These are phyloP conservation scores for Naganishia kalamii DNA, from an alignment of 768 basidiomycete species.

Conservation along the genomic window DNA sequence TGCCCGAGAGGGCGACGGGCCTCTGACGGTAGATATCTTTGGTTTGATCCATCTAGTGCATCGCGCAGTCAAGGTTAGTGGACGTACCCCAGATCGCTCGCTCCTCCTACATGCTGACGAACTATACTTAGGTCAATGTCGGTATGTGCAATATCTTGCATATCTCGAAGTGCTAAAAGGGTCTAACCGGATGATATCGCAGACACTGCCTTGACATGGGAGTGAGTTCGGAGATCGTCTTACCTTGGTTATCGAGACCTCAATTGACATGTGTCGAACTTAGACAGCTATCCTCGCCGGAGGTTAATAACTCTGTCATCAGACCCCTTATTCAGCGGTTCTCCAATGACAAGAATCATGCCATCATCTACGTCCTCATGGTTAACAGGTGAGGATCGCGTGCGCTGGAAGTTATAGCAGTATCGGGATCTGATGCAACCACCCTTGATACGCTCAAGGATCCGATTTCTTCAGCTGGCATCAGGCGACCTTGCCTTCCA, in stretches of 20 bases:
- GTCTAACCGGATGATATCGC: conserved; percentile 10
- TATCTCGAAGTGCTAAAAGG: conserved; percentile 16
- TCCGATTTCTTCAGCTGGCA: conserved; percentile 65
- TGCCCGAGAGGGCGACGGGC: background rate
- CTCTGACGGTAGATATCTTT: conserved; percentile 23
- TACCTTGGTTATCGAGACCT: too few species aligned
- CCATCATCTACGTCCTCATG: conserved; percentile 43
- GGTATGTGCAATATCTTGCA: conserved; percentile 2
- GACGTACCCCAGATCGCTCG: background rate
- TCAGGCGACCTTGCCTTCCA: conserved; percentile 70
- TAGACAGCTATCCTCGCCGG: conserved; percentile 39
- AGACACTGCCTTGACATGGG: conserved; percentile 44
- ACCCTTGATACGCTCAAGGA: conserved; percentile 26
- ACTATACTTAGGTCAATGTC: conserved; percentile 24
- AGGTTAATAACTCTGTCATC: conserved; percentile 42
- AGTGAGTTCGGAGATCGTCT: conserved; percentile 17
- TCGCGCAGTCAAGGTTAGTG: conserved; percentile 24
- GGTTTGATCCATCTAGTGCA: conserved; percentile 39
- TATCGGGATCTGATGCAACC: background rate
- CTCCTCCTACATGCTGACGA: background rate
- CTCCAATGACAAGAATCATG: conserved; percentile 25
- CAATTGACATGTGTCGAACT: background rate
- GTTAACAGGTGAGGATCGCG: conserved; percentile 33
- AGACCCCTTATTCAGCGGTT: conserved; percentile 37
- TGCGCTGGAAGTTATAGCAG: background rate